Base-by-base conservation (phyloP, 345 rosid species). In the Hibiscus mutabilis region DNA sequence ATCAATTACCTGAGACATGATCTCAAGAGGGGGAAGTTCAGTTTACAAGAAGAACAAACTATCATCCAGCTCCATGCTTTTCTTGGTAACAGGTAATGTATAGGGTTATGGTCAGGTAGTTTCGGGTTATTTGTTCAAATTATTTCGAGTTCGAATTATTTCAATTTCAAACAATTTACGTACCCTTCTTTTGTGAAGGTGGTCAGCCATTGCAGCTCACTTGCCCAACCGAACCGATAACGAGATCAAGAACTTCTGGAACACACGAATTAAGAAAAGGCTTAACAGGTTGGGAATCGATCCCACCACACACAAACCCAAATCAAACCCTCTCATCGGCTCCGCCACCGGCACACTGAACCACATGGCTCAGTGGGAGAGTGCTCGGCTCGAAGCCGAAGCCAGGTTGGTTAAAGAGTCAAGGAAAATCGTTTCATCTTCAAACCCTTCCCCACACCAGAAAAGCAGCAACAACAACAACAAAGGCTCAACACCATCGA, bases 21-120 rank as follows among this genome's bases (percentile, higher is more conserved):
- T 53, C 84, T 86, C 27, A 86, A 82, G 71, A 84, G 90, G 75
- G 90, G 88, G 16, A 81, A 84, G 66, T 86, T 86, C 71, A 82
- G 76, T 40, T 56, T 81, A 62, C 84, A 78, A 66, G 90, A 86
- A 76, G 90, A 86, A 11, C 81, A 82, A 55, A 81, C 86, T 49
- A 86, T 86, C 49, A 79, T 84, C 75, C 90, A 82, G 74, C 86
- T 86, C 60, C 90, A 84, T 69, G 85, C 88, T 31, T 82, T 86
- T 33, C 80, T 86, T 3, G 90, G 86, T 18, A 86, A 86, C 84
- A 81, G 84, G n/a, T n/a, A n/a, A n/a, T n/a, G n/a, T n/a, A n/a
- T n/a, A n/a, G n/a, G n/a, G n/a, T n/a, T n/a, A n/a, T n/a, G n/a
- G n/a, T n/a, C n/a, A n/a, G n/a, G n/a, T n/a, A n/a, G n/a, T n/a